These are phyloP conservation scores for Paraphaeosphaeria minitans DNA, from an alignment of 2,329 filamentous ascomycete species.

Conservation along the genomic window DNA sequence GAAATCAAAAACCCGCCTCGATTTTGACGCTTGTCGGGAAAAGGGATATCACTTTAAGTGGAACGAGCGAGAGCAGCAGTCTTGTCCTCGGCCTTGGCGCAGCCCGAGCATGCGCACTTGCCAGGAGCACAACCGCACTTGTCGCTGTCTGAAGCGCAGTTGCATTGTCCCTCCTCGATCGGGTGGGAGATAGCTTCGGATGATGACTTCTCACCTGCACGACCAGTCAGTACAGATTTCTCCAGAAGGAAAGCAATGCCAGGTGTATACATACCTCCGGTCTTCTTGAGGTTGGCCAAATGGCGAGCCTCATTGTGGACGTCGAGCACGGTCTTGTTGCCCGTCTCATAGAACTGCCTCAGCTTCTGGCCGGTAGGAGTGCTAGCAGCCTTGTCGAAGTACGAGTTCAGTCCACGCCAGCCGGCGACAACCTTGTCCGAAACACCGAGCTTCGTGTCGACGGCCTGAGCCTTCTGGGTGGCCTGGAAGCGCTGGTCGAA, in stretches of 20 bases:
- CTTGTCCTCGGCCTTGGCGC: conserved; percentile 46
- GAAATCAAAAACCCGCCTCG: neutral
- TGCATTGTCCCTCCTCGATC: conserved; percentile 52
- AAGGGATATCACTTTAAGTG: neutral
- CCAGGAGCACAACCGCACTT: conserved; percentile 54
- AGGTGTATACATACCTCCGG: neutral
- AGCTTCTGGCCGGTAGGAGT: conserved; percentile 89
- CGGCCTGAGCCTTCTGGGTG: conserved; percentile 79
- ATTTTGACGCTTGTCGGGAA: neutral
- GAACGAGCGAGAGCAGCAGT: conserved; percentile 3
- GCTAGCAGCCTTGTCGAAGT: conserved; percentile 91
- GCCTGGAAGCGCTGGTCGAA: conserved; percentile 89
- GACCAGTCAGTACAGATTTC: neutral
- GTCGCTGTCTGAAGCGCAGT: conserved; percentile 51
- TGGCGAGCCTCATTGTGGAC: conserved; percentile 90
- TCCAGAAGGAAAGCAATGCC: no score
- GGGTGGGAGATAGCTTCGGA: conserved; percentile 46
- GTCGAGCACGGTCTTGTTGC: conserved; percentile 88
- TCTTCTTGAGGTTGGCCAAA: conserved; percentile 82
- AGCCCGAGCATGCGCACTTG: conserved; percentile 54
- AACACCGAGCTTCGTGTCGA: conserved; percentile 86
- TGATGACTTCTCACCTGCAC: conserved; percentile 26
- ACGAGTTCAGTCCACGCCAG: conserved; percentile 74
- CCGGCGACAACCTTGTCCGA: conserved; percentile 71
- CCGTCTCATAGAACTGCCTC: conserved; percentile 82